Evolutionary conservation across 2,329 filamentous ascomycete genomes (phyloP), one percentile per base, ranked within the genome.

Genomic region (Fusarium camptoceras): DNA sequence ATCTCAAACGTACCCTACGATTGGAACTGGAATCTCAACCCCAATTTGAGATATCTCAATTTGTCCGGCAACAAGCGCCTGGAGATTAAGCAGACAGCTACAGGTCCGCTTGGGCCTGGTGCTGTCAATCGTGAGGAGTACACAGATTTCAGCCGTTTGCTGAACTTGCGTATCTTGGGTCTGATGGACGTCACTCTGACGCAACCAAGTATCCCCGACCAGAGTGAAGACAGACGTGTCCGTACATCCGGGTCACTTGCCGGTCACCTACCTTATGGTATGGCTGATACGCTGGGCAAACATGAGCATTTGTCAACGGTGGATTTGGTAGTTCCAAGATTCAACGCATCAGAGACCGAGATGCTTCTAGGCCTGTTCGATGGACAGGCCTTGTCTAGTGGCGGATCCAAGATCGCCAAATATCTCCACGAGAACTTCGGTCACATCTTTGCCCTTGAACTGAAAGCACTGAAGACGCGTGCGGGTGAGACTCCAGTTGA

Each of bases 21-120:
- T 78, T 99, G 96, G 96, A 99, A 99, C 76, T 99, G 96, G 96
- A 98, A 98, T 77, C 93, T 96, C 86, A 99, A 99, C 76, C 93
- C 92, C 50, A 97, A 98, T 75, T 83, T 99, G 71, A 92, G 94
- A 68, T 99, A 97, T 77, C 90, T 99, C 68, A 99, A 98, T 76
- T 85, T 99, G 76, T 98, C 95, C 1, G 96, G 96, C 54, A 99
- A 99, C 83, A 98, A 97, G 80, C 90, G 95, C 53, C 83, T 99
- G 34, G 96, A 99, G 80, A 98, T 99, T 82, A 92, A 92, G 76
- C 86, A 88, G 72, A 88, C 88, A 27, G 73, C 75, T 11, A 78
- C 71, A 68, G 73, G 70, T 12, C 83, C 86, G 10, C 88, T 88
- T 49, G 85, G 77, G 71, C 83, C 77, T 76, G 85, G 76, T 70